These are phyloP conservation scores for Leccinum huronense DNA, from an alignment of 1,284 basidiomycete genomes.

Conservation along the genomic window DNA sequence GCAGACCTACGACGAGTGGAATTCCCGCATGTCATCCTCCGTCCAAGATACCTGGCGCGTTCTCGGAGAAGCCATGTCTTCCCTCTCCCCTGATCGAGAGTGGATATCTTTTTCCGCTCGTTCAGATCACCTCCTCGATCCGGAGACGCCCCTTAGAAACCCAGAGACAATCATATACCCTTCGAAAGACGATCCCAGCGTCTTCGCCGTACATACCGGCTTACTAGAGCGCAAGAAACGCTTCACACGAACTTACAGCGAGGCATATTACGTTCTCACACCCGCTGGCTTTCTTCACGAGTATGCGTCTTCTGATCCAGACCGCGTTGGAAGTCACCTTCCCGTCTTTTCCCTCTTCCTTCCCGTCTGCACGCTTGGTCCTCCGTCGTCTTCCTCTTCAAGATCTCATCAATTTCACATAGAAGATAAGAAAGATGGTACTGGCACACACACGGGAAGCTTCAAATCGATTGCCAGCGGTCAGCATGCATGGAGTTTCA, in stretches of 20 bases:
- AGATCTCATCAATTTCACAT: conserved; percentile 97
- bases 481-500: conserved; percentile 86
- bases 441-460: conserved; percentile 57
- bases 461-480: conserved; percentile 42
- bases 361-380: conserved; percentile 94
- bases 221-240: conserved; percentile 96
- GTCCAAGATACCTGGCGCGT: conserved; percentile 81
- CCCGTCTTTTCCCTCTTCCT: conserved; percentile 92
- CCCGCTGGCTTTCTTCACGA: conserved; percentile 96
- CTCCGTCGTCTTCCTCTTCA: conserved; percentile 72
- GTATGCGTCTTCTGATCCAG: conserved; percentile 79
- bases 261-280: conserved; percentile 91
- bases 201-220: conserved; percentile 87
- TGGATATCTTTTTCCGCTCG: conserved; percentile 97
- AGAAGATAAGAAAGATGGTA: conserved; percentile 87
- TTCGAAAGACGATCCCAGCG: conserved; percentile 89
- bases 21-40: conserved; percentile 77
- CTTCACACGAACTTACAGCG: conserved; percentile 88
- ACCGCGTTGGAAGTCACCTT: conserved; percentile 51
- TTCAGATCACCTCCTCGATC: conserved; percentile 94
- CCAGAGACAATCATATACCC: conserved; percentile 85
- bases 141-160: conserved; percentile 89
- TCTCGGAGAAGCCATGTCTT: conserved; percentile 78
- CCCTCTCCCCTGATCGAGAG: conserved; percentile 88
- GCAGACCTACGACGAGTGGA: conserved; percentile 98